A percentile compares a stretch with the other conserved stretches of the same genome.
Conservation (phyloP, 345 rosid genomes). For the Orychophragmus violaceus region DNA sequence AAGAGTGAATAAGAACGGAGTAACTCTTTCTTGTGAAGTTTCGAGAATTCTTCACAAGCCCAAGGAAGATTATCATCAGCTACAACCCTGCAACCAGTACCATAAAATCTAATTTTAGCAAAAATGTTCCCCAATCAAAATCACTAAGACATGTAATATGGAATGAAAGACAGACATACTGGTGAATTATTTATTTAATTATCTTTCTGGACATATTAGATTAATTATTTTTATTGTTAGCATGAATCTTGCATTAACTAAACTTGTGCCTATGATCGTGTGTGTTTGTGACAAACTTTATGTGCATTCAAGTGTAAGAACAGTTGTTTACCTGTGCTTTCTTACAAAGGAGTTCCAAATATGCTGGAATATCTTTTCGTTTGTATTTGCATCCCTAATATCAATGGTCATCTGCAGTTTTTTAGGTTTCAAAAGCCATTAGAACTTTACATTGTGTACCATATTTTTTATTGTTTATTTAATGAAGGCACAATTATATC, state of each 20-base stretch:
- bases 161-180: background rate
- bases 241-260: background rate
- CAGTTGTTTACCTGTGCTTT: conserved; percentile 55
- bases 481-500: background rate
- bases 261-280: background rate
- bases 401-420: conserved; percentile 95
- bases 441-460: background rate
- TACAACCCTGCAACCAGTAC: conserved; percentile 55
- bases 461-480: too few relatives aligned
- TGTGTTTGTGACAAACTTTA: too few relatives aligned
- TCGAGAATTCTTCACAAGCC: conserved; percentile 89
- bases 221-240: background rate
- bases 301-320: background rate
- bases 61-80: conserved; percentile 88
- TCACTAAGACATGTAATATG: background rate
- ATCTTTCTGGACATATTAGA: background rate
- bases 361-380: conserved; percentile 81
- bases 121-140: too few relatives aligned
- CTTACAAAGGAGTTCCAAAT: conserved; percentile 90
- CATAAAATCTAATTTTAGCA: too few relatives aligned
- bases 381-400: conserved; percentile 83
- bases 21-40: conserved; percentile 51
- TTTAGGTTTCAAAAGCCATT: conserved; percentile 4
- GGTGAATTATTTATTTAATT: background rate
- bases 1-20: conserved; percentile 37